Evolutionary conservation across 2,329 filamentous ascomycete genomes (phyloP), one percentile per base, ranked within the genome.

Genomic region (Ilyonectria sp.): DNA sequence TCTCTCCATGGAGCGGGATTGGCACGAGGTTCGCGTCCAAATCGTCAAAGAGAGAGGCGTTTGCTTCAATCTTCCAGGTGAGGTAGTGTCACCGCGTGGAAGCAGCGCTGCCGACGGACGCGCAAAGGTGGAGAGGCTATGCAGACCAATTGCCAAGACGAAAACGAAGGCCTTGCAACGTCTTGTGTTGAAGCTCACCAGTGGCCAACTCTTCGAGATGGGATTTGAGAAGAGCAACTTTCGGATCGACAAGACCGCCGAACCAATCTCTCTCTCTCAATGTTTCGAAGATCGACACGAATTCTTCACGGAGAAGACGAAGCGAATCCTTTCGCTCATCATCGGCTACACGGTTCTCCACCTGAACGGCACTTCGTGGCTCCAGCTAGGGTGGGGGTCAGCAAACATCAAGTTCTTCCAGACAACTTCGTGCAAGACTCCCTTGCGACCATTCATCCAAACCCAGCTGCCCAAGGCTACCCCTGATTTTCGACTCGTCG

Each of bases 391-490:
- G 1, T 64, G 62, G 62, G 53, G 52, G 5, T 64, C 69, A 1
- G 13, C 47, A 9, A 40, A 53, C 17, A 65, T 71, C 56, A 31
- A 60, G 40, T 71, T 71, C 43, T 70, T 71, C 35, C 59, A 57
- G 17, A 64, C 56, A 2, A 52, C 57, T 3, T 43, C 40, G 6
- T 15, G 2, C 4, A 60, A 58, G 19, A 61, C 52, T 9, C 65
- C 69, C 3, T 35, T 71, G 31, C 49, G 56, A 35, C 69, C 69
- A 5, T 71, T 67, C 47, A 40, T 71, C 19, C 54, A 71, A 11
- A 40, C 49, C 1, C 6, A 43, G 2, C 29, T 50, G 9, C 44
- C 44, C 19, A 47, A 47, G 19, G n/a, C n/a, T 47, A 23, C 10
- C 17, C 44, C 44, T 5, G 19, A 11, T 23, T 47, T 23, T 8